phyloP scores from a whole-genome alignment of 257 asterid genomes.

The Fraxinus quadrangulata region DNA sequence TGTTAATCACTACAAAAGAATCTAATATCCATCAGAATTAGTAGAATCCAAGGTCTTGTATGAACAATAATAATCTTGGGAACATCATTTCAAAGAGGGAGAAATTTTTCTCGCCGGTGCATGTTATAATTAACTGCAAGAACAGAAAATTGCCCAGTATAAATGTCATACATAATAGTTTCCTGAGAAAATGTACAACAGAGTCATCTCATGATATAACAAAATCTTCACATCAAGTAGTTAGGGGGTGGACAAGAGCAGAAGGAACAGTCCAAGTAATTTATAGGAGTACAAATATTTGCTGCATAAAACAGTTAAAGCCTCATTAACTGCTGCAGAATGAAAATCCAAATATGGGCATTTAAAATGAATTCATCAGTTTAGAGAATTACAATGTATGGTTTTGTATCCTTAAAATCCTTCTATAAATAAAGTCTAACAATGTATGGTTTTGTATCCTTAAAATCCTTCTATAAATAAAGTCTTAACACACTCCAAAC shows the following conservation, averaged over 20 bases:
- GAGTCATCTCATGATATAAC: background rate
- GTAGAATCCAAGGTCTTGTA: background rate
- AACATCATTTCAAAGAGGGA: background rate
- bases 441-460: too few species aligned
- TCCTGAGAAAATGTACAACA: slow-evolving; percentile 8
- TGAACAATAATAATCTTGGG: background rate
- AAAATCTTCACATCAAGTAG: slow-evolving; percentile 27
- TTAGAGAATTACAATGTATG: background rate
- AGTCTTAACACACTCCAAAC: background rate
- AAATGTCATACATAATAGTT: background rate
- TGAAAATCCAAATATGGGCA: background rate
- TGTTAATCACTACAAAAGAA: slow-evolving; percentile 4
- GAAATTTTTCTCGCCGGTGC: background rate
- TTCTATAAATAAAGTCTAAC: background rate
- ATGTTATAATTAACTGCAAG: background rate
- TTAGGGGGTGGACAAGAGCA: slow-evolving; percentile 13
- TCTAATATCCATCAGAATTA: background rate
- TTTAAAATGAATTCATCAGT: too few species aligned
- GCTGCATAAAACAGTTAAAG: slow-evolving; percentile 13
- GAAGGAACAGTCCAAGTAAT: slow-evolving; percentile 19
- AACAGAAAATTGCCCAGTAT: background rate
- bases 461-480: too few species aligned
- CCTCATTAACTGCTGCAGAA: background rate
- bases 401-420: background rate
- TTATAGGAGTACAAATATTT: slow-evolving; percentile 8